These are phyloP conservation scores for Leccinum fibrillosum DNA, from an alignment of 768 basidiomycete species.

Conservation along the genomic window DNA sequence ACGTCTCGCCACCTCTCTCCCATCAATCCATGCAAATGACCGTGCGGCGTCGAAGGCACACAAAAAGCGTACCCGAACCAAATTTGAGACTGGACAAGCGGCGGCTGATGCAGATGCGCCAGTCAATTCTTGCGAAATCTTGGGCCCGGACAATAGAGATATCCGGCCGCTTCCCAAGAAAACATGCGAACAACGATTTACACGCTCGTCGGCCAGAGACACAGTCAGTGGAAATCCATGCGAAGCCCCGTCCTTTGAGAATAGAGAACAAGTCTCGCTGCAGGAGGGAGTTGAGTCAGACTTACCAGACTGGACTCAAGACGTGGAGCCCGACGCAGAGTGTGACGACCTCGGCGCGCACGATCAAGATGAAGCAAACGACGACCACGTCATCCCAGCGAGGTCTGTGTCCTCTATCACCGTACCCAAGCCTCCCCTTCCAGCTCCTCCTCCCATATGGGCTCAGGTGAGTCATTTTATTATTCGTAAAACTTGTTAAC, in stretches of 20 bases:
- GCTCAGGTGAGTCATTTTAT: slow-evolving; percentile 35
- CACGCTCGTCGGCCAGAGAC: not conserved
- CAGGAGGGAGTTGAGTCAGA: slow-evolving; percentile 6
- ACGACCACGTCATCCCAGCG: slow-evolving; percentile 15
- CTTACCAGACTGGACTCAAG: slow-evolving; percentile 25
- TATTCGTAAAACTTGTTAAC: not conserved
- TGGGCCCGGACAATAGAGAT: slow-evolving; percentile 17
- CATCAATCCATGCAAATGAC: not conserved
- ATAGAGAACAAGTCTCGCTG: slow-evolving; percentile 15
- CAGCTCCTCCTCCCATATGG: slow-evolving; percentile 40
- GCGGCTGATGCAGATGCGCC: not conserved
- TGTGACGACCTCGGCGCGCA: slow-evolving; percentile 1
- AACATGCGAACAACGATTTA: not conserved
- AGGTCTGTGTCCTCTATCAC: not conserved
- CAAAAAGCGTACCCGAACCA: slow-evolving; percentile 19
- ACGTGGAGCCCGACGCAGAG: slow-evolving; percentile 19
- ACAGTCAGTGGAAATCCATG: not conserved
- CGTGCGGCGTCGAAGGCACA: not conserved
- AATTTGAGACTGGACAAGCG: slow-evolving; percentile 14
- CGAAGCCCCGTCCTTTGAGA: slow-evolving; percentile 8
- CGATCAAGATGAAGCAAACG: slow-evolving; percentile 8
- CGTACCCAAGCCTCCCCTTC: slow-evolving; percentile 24
- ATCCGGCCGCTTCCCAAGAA: slow-evolving; percentile 25
- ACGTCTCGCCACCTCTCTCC: not conserved
- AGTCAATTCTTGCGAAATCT: slow-evolving; percentile 2